phyloP scores from a whole-genome alignment of 345 rosid species.

The Diplotaxis tenuifolia region DNA sequence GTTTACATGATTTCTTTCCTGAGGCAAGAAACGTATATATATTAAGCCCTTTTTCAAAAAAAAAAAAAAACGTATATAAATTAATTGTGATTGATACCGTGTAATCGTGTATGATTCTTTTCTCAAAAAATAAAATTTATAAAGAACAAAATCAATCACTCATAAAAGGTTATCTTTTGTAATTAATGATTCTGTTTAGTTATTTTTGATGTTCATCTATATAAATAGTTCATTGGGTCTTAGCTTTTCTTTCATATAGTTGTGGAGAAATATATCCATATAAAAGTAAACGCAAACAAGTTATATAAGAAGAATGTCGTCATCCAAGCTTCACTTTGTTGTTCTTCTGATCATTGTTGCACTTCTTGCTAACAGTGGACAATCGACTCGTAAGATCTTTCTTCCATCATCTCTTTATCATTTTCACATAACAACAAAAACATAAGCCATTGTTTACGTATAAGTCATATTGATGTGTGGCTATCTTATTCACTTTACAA shows the following conservation, averaged over 20 bases:
- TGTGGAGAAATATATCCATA: background rate
- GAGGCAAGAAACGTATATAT: background rate
- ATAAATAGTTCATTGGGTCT: background rate
- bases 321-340: conserved; percentile 21
- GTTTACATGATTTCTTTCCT: background rate
- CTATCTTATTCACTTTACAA: background rate
- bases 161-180: background rate
- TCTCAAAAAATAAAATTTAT: background rate
- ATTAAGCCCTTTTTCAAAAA: no score
- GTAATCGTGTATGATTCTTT: background rate
- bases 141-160: conserved; percentile 6
- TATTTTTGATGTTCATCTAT: background rate
- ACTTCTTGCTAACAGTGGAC: conserved; percentile 19
- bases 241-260: background rate
- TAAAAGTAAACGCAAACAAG: background rate
- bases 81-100: background rate
- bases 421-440: background rate
- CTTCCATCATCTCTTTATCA: background rate
- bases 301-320: conserved; percentile 1
- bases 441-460: background rate
- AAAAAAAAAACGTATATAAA: no score
- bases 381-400: conserved; percentile 18
- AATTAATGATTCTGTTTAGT: background rate
- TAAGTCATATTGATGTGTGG: background rate
- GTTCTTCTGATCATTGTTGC: conserved; percentile 21